Evolutionary conservation across 169 alveolate genomes (phyloP).

Genomic region (Pseudocohnilembus persalinus): DNA sequence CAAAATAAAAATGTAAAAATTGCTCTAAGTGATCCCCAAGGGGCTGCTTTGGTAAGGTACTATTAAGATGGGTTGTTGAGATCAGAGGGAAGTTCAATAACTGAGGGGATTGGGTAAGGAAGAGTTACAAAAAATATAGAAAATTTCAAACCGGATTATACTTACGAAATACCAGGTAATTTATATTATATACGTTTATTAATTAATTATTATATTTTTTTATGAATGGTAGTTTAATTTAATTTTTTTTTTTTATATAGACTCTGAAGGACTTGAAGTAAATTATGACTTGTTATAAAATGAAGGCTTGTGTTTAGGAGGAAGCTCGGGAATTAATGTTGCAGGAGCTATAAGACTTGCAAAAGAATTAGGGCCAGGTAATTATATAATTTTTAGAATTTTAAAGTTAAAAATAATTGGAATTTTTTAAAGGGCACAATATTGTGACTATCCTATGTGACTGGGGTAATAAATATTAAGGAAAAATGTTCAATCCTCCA

Average conservation of each 20-base stretch:
- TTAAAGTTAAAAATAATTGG: background rate
- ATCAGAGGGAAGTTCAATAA: background rate
- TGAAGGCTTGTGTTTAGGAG: background rate
- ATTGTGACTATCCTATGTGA: background rate
- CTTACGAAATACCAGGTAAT: background rate
- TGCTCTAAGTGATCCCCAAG: conserved; percentile 27
- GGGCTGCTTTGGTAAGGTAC: conserved; percentile 10
- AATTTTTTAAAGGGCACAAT: background rate
- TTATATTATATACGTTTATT: too few relatives aligned
- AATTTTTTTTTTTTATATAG: background rate
- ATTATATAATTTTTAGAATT: too few relatives aligned
- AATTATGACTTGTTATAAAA: background rate
- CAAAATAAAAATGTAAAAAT: conserved; percentile 11
- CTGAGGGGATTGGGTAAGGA: background rate
- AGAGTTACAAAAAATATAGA: background rate
- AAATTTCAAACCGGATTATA: background rate
- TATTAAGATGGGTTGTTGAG: conserved; percentile 1
- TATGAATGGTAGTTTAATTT: background rate
- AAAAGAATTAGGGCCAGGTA: background rate
- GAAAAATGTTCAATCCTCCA: background rate
- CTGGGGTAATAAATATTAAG: background rate
- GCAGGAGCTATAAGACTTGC: background rate
- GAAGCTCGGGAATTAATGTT: background rate
- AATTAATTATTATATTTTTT: too few relatives aligned
- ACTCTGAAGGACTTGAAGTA: background rate